Evolutionary conservation across 2,329 filamentous ascomycete genomes (phyloP).

Genomic region (Venturia oleaginea): DNA sequence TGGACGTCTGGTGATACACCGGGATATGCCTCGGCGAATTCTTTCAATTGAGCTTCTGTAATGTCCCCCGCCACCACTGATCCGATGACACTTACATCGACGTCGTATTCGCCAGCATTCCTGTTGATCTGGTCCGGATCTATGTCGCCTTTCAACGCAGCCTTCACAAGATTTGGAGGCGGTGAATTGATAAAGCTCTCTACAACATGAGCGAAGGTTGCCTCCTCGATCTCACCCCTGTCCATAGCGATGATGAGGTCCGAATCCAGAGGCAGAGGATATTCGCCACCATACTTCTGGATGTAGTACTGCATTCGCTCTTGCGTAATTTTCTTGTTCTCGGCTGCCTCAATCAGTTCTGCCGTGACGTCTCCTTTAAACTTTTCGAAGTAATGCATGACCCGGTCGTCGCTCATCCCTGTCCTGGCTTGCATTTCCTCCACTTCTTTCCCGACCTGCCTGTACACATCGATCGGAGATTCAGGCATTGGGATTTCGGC

Average conservation of each 20-base stretch:
- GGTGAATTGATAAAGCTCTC: neutral
- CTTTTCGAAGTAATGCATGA: neutral
- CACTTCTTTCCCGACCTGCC: neutral
- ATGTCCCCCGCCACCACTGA: neutral
- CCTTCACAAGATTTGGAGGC: neutral
- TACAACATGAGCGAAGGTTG: neutral
- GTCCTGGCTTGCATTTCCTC: slow-evolving; percentile 1
- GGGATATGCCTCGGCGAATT: neutral
- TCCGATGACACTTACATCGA: neutral
- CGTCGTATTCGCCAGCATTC: neutral
- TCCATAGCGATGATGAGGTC: slow-evolving; percentile 1
- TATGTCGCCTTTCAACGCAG: neutral
- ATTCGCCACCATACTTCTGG: neutral
- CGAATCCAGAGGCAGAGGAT: neutral
- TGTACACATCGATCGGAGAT: neutral
- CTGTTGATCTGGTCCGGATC: neutral
- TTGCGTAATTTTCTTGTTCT: neutral
- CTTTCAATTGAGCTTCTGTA: neutral
- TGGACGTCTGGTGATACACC: neutral
- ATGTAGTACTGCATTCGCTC: slow-evolving; percentile 1
- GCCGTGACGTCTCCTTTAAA: neutral
- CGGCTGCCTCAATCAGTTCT: neutral
- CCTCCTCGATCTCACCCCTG: neutral
- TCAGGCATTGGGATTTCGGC: neutral
- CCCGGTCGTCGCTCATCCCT: neutral